Base-by-base conservation (phyloP, 2,329 filamentous ascomycete genomes). In the Calonectria henricotiae region DNA sequence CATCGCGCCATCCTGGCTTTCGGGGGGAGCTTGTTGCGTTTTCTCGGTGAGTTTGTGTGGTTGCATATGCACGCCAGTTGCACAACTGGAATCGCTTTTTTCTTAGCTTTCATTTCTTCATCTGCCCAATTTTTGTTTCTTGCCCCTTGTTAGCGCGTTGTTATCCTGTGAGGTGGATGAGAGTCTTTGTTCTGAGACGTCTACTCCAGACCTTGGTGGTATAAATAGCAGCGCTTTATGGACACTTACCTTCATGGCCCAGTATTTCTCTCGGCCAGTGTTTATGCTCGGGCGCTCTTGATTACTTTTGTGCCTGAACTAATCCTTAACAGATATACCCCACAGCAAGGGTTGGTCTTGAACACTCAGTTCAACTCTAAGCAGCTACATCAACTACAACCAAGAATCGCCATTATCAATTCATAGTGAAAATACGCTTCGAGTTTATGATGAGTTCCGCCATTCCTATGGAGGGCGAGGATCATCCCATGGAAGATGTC, bases 401-500 rank as follows among this genome's bases (percentile, higher is more conserved):
- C 8, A 30, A 43, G 25, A 13, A 30, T 43, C 39, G 17, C 23
- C 13, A 43, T 23, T 11, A 20, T 47, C 44, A 27, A 30, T 25
- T 43, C 20, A 43, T 32, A 15, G 8, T 37, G 32, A 41, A 54
- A n/a, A 5, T 15, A 6, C 17, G 17, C 35, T 35, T 9, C 27
- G 15, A 4, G 17, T n/a, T 46, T 3, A 60, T n/a, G 35, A 73
- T 73, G 71, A 62, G 51, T 25, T 46, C 41, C 8, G 37, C 13
- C 54, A 67, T 73, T 67, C 84, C 75, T 67, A 84, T 85, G 82
- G 85, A 86, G 62, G 79, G 80, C 55, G 84, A 84, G 49, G 85
- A 87, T 58, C 82, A 84, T 71, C 81, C 80, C 44, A 85, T 85
- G 82, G 78, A 80, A 54, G 85, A 86, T 74, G 85, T 78, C 20